Percentiles rank a stretch among this genome's conserved stretches.
Conservation (phyloP, 225 moss, liverwort and hornwort genomes). For the Bryum argenteum region DNA sequence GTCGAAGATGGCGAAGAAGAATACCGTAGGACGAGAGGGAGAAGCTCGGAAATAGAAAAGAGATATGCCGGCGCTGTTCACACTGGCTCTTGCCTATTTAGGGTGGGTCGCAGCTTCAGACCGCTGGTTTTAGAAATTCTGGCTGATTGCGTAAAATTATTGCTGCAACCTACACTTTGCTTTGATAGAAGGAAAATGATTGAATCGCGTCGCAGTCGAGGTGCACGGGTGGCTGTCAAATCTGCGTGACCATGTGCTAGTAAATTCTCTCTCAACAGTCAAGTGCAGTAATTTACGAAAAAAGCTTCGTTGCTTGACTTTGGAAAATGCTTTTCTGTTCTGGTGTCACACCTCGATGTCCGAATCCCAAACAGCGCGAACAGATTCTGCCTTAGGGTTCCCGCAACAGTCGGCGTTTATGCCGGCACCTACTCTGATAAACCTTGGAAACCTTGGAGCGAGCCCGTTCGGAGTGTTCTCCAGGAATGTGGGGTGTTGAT, state of each 20-base stretch:
- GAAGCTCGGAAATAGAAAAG: conserved; percentile 15
- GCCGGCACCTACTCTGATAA: background rate
- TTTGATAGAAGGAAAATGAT: conserved; percentile 11
- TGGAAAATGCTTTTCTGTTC: background rate
- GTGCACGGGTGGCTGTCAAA: conserved; percentile 12
- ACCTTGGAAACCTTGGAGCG: background rate
- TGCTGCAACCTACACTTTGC: conserved; percentile 9
- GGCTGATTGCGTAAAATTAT: conserved; percentile 32
- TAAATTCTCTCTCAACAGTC: conserved; percentile 11
- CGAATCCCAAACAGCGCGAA: background rate
- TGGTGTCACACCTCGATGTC: background rate
- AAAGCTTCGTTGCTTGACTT: conserved; percentile 4
- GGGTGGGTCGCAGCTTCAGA: conserved; percentile 8
- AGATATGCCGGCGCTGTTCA: conserved; percentile 20
- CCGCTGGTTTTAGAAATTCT: background rate
- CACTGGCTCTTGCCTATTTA: conserved; percentile 15
- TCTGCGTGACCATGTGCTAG: conserved; percentile 2
- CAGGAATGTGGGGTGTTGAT: conserved; percentile 7
- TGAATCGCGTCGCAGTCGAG: conserved; percentile 21
- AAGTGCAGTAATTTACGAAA: background rate
- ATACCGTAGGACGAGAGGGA: background rate
- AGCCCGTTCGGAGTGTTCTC: background rate
- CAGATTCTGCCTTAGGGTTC: background rate
- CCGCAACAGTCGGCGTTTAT: background rate
- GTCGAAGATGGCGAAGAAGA: background rate